These are phyloP conservation scores for Salix dunnii DNA, from an alignment of 345 rosid genomes.

Conservation along the genomic window DNA sequence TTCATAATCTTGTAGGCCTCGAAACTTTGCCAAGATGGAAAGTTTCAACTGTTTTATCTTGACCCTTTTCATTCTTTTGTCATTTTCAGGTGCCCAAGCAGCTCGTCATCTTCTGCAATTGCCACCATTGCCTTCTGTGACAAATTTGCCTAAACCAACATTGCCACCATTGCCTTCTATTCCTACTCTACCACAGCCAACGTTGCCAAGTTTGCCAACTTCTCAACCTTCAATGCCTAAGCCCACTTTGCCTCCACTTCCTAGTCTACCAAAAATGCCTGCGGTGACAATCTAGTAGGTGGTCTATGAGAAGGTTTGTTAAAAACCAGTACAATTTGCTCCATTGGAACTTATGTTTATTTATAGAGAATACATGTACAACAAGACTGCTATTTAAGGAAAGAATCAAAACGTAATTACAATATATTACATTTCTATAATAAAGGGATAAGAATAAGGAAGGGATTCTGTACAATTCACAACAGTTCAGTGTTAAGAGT, in stretches of 20 bases:
- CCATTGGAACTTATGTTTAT: too few relatives aligned
- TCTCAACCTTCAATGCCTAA: slow-evolving; percentile 17
- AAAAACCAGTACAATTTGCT: too few relatives aligned
- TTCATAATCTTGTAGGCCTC: background rate
- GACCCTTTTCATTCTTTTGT: slow-evolving; percentile 11
- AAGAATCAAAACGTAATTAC: background rate
- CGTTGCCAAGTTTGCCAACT: slow-evolving; percentile 17
- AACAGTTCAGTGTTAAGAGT: too few relatives aligned
- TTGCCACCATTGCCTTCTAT: slow-evolving; percentile 25
- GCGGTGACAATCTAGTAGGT: too few relatives aligned
- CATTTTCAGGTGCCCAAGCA: slow-evolving; percentile 16
- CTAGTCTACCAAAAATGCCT: too few relatives aligned
- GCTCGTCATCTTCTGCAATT: slow-evolving; percentile 29
- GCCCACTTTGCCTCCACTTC: slow-evolving; percentile 2
- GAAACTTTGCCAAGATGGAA: background rate
- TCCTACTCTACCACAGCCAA: slow-evolving; percentile 12
- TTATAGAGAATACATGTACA: background rate
- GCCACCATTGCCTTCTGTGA: slow-evolving; percentile 16
- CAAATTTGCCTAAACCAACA: slow-evolving; percentile 1
- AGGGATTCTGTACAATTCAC: background rate
- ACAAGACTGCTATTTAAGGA: too few relatives aligned
- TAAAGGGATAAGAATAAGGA: background rate
- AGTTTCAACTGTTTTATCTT: background rate
- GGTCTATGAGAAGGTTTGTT: too few relatives aligned
- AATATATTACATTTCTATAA: too few relatives aligned